Evolutionary conservation across 768 basidiomycete genomes (phyloP), one percentile per base, ranked within the genome.

Genomic region (Xerocomus spinulosus): DNA sequence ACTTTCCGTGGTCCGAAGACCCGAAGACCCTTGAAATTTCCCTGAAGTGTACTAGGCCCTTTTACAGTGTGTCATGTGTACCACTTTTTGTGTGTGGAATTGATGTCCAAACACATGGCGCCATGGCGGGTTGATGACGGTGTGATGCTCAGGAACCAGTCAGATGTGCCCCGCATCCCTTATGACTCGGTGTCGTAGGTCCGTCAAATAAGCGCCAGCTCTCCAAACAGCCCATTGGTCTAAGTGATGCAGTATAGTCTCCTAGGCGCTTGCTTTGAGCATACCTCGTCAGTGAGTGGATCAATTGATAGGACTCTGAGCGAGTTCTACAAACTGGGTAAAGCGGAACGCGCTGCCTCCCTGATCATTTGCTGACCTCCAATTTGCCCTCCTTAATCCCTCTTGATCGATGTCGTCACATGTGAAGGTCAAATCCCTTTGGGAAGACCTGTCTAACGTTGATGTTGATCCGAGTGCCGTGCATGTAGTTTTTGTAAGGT

Each of bases 391-490:
- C 12, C 20, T 29, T 25, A 25, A 38, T 38, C 21, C 24, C n/a
- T 26, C 21, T 28, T 26, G 47, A 49, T 52, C 32, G 17, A 34
- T 46, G 25, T 23, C 44, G 56, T 51, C 46, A 47, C 15, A 21
- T 20, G 44, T 44, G 34, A 17, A 75, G 70, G 46, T 68, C 61
- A 44, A 87, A 89, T 3, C 78, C 83, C 59, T 78, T 85, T 2
- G 87, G 85, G 61, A 90, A 89, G 6, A 90, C 87, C 63, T 96
- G 92, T 45, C 95, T 74, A 8, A 92, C 90, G 57, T 97, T 97
- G 47, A 97, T 74, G 61, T 97, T 97, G 60, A 98, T 87, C 49
- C 95, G 74, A 2, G 85, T 77, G 3, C 76, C 76, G 37, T 60
- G 67, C 64, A 92, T 69, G 63, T 90, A 92, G 24, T 76, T 71